phyloP scores from a whole-genome alignment of 106 monocot species.

The Dioscorea dumetorum region DNA sequence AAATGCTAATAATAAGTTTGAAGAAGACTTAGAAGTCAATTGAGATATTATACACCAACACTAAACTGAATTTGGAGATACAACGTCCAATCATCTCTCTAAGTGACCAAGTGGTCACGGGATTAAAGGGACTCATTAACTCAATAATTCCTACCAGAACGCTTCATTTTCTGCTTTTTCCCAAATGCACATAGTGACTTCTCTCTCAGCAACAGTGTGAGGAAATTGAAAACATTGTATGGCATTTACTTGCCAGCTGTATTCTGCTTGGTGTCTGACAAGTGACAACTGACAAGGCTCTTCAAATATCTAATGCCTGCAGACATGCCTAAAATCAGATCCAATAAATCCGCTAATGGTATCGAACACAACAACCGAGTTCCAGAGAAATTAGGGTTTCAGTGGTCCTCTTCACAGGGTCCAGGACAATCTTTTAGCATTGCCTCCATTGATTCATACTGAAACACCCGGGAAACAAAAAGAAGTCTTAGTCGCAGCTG shows the following conservation, averaged over 20 bases:
- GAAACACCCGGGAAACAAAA: constrained; percentile 7
- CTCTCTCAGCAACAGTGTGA: too few species aligned
- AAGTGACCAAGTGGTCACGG: too few species aligned
- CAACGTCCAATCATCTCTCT: too few species aligned
- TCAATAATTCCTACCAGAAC: too few species aligned
- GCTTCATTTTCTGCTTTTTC: too few species aligned
- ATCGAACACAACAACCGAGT: neutral
- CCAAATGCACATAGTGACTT: too few species aligned
- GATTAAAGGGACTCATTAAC: too few species aligned
- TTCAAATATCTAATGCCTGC: neutral
- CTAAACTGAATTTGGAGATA: too few species aligned
- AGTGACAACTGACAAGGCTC: neutral
- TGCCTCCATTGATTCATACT: constrained; percentile 82
- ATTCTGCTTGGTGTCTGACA: neutral
- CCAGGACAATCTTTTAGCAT: constrained; percentile 67
- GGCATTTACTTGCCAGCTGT: neutral
- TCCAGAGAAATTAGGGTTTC: neutral
- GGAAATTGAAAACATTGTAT: neutral
- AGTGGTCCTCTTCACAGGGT: constrained; percentile 76
- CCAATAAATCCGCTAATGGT: neutral
- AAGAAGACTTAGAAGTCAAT: too few species aligned
- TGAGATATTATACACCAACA: too few species aligned
- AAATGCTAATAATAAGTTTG: too few species aligned
- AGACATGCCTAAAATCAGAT: neutral
- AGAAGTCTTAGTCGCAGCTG: too few species aligned